phyloP scores from a whole-genome alignment of 495 filamentous ascomycete genomes.

The Terfezia claveryi region DNA sequence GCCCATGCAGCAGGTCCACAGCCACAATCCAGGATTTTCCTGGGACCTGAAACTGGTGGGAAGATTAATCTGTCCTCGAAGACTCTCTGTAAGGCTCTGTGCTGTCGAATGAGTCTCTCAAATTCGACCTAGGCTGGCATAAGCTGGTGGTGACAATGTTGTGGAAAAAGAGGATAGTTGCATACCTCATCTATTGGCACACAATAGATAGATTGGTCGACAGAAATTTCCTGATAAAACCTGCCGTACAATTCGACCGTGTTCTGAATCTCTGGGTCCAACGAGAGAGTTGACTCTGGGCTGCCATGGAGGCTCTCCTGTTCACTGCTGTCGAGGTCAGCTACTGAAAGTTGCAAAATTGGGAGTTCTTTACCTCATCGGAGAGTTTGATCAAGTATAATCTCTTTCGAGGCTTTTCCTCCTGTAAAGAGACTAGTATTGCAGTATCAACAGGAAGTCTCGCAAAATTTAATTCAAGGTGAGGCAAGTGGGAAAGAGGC shows the following conservation, averaged over 20 bases:
- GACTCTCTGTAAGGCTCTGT: constrained; percentile 45
- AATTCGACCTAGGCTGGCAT: constrained; percentile 45
- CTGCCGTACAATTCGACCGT: constrained; percentile 44
- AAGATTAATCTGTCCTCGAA: constrained; percentile 66
- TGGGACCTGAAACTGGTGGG: constrained; percentile 41
- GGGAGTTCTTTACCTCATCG: background rate
- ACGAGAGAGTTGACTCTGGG: constrained; percentile 12
- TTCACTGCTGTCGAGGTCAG: no score
- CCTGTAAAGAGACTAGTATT: no score
- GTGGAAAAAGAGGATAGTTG: constrained; percentile 4
- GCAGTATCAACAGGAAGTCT: no score
- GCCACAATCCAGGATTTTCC: constrained; percentile 55
- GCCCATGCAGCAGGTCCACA: constrained; percentile 46
- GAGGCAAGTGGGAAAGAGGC: no score
- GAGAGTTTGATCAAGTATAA: no score
- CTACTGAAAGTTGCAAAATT: background rate
- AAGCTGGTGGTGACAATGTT: constrained; percentile 5
- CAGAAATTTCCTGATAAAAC: constrained; percentile 48
- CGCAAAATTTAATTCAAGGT: no score
- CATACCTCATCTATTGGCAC: constrained; percentile 70
- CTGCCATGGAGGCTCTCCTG: background rate
- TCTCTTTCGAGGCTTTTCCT: no score
- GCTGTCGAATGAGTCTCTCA: constrained; percentile 47
- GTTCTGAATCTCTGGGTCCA: constrained; percentile 39
- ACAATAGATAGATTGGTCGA: constrained; percentile 53